Evolutionary conservation across 2,329 filamentous ascomycete genomes (phyloP), one percentile per base, ranked within the genome.

Genomic region (Epichloe baconii): DNA sequence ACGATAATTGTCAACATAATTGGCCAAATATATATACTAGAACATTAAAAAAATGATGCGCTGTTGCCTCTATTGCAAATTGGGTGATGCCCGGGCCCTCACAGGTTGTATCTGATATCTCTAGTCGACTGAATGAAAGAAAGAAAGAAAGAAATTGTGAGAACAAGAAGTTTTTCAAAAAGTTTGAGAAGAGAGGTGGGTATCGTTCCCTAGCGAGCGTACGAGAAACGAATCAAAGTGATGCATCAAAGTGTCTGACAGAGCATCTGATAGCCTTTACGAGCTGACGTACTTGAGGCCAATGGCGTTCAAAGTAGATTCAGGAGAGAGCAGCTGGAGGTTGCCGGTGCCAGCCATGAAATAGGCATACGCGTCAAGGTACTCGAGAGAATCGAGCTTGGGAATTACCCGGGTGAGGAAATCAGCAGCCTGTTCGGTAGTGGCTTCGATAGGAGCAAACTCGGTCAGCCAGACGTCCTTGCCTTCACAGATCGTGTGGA

Each of bases 381-480:
- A 79, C 49, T 63, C 61, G 58, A 71, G 72, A 56, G 58, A 64
- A 54, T 80, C 76, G 7, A 80, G 68, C 57, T 68, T 62, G 53
- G 71, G 59, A 34, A 77, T 70, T 57, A 77, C 70, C 5, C 67
- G 62, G 54, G 65, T 51, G 52, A 85, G 66, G 71, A 82, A 82
- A 37, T 54, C 54, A 55, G 63, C 64, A 54, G 72, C 64, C 56
- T 72, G 63, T 6, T 71, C 67, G 41, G 70, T 66, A 3, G 8
- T 31, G 49, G 65, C 66, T 52, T 71, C 74, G 36, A 66, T 61
- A 49, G 78, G 73, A 23, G 75, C 80, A 57, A 84, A 85, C 71
- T 85, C 82, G 51, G 79, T 83, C 51, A 85, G 67, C 76, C 77
- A 83, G 63, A 85, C 66, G 44, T 72, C 71, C 69, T 73, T 73